Base-by-base conservation (phyloP, 106 monocot species). In the Platanthera zijinensis region DNA sequence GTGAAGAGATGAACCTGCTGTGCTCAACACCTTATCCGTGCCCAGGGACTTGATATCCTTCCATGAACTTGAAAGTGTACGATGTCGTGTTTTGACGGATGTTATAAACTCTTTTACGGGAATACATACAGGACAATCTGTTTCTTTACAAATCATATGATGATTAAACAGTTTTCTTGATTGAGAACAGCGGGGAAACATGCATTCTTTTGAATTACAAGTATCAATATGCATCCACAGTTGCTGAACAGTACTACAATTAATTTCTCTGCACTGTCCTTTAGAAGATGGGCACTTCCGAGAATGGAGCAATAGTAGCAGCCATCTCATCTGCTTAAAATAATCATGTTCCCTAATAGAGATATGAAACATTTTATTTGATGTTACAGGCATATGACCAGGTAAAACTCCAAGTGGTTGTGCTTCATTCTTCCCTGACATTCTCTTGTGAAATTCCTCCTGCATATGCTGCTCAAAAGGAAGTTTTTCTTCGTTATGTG, bases 41-140 rank as follows among this genome's bases (percentile, higher is more conserved):
- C 78, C 77, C 2, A 52, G 18, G 68, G 78, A 64, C 45, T 82
- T 77, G 21, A 72, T 67, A 56, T 50, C 61, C 73, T 74, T 85
- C 79, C 50, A 61, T 57, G 88, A 64, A 17, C 48, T 78, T 78
- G 78, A 62, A 19, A 74, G 14, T 22, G 69, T 74, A 53, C 53
- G 64, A 72, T 17, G 66, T 45, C 51, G 78, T 67, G 74, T 72
- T 47, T 85, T 85, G 52, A 69, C 63, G 13, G 84, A 80, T 77
- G 74, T 75, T 57, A 88, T 47, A 80, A 69, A 83, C 10, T 81
- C 75, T 54, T 76, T 87, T 11, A 87, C 92, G 79, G 83, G 82
- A 49, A 86, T 75, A 75, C 99, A 99, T 30, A 94, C 90, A 57
- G 99, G 94, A 76, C 99, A 99, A 80, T 86, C 78, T 75, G 70